phyloP scores from a whole-genome alignment of 768 basidiomycete genomes.

The Lactarius sp. region DNA sequence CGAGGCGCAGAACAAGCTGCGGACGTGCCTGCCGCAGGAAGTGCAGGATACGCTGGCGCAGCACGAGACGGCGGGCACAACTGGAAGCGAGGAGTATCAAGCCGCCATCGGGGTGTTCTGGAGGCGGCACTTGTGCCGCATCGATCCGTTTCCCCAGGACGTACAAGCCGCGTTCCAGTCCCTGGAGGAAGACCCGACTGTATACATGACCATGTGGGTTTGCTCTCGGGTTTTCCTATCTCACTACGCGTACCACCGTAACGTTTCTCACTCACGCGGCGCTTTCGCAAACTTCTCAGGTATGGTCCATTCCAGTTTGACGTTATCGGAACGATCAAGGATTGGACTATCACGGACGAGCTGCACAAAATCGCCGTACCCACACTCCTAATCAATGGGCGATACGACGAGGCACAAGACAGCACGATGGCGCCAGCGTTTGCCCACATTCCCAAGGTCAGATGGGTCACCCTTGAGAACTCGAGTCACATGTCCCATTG shows the following conservation, averaged over 20 bases:
- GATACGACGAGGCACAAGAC: slow-evolving; percentile 39
- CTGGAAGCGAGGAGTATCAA: neutral
- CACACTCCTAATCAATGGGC: slow-evolving; percentile 36
- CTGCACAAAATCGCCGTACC: slow-evolving; percentile 30
- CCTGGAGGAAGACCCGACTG: neutral
- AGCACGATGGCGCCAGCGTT: slow-evolving; percentile 34
- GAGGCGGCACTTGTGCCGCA: neutral
- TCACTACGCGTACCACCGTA: too few relatives aligned
- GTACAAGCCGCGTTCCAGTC: neutral
- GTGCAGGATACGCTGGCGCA: neutral
- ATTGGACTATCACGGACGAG: slow-evolving; percentile 30
- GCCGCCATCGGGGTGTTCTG: neutral
- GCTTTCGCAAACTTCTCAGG: neutral
- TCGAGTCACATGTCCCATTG: slow-evolving; percentile 33
- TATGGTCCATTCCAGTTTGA: neutral
- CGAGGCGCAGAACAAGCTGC: slow-evolving; percentile 36
- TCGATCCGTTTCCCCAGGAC: slow-evolving; percentile 9
- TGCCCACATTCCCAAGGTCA: slow-evolving; percentile 29
- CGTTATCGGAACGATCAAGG: neutral
- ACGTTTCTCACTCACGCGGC: neutral
- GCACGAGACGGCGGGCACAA: neutral
- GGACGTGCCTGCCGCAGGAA: neutral
- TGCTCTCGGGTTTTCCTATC: too few relatives aligned
- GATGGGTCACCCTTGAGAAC: slow-evolving; percentile 33
- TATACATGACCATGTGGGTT: neutral